These are phyloP conservation scores for Rhododendron williamsianum DNA, from an alignment of 148 eudicot species.

Conservation along the genomic window DNA sequence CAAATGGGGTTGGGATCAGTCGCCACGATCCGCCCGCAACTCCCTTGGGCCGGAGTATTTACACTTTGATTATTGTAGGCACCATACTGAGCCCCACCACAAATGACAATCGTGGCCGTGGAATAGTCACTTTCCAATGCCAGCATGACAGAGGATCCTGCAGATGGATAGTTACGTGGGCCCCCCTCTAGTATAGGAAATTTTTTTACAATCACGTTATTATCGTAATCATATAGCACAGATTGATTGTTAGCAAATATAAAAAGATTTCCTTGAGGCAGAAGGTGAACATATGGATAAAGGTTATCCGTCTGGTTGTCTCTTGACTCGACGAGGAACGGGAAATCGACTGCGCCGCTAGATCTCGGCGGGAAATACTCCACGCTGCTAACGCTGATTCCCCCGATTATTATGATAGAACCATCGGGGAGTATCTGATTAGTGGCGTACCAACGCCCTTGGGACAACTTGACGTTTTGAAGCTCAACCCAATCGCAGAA, in stretches of 20 bases:
- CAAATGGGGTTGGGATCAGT: constrained; percentile 54
- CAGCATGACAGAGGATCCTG: constrained; percentile 82
- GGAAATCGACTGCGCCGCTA: constrained; percentile 43
- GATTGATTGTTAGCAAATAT: constrained; percentile 72
- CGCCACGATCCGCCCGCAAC: constrained; percentile 82
- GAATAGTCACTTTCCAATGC: constrained; percentile 59
- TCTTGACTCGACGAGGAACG: constrained; percentile 49
- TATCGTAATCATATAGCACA: constrained; percentile 48
- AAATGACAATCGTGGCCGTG: constrained; percentile 55
- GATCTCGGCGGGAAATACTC: constrained; percentile 64
- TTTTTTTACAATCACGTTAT: constrained; percentile 25
- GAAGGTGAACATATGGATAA: constrained; percentile 80
- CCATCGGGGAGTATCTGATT: constrained; percentile 83
- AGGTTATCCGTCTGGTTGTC: constrained; percentile 80
- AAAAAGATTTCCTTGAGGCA: constrained; percentile 71
- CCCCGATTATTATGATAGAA: constrained; percentile 65
- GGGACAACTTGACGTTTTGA: constrained; percentile 33
- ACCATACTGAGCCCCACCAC: constrained; percentile 86
- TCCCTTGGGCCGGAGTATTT: constrained; percentile 56
- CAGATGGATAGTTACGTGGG: constrained; percentile 83
- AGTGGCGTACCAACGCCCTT: constrained; percentile 79
- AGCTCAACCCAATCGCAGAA: constrained; percentile 83
- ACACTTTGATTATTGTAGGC: constrained; percentile 47
- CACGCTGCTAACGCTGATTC: constrained; percentile 33
- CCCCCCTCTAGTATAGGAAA: constrained; percentile 75